A percentile compares a stretch with the other conserved stretches of the same genome.
These are phyloP conservation scores for Logfia minima DNA, from an alignment of 129 eudicot species.

Conservation along the genomic window DNA sequence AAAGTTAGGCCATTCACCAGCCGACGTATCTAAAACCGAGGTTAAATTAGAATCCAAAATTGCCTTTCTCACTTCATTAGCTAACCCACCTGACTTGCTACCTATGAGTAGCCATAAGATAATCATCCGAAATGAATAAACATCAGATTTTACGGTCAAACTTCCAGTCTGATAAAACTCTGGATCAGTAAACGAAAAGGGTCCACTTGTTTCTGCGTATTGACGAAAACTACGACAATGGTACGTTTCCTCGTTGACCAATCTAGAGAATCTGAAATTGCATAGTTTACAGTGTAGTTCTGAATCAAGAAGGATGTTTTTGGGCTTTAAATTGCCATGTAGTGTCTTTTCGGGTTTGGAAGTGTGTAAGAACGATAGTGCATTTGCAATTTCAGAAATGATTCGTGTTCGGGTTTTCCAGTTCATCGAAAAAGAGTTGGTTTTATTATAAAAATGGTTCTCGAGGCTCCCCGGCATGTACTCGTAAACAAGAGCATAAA, in stretches of 20 bases:
- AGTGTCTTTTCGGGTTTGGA: conserved; percentile 50
- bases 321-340: conserved; percentile 75
- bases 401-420: conserved; percentile 72
- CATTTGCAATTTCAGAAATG: conserved; percentile 64
- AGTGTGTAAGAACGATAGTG: conserved; percentile 66
- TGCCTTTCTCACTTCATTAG: conserved; percentile 48
- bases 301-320: conserved; percentile 60
- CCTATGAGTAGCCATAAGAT: conserved; percentile 77
- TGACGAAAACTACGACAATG: conserved; percentile 67
- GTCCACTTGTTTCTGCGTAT: conserved; percentile 44
- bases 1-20: conserved; percentile 78
- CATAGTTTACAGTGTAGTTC: conserved; percentile 56
- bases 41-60: conserved; percentile 39
- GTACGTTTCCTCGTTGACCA: conserved; percentile 44
- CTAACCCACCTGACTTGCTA: conserved; percentile 42
- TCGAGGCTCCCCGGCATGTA: conserved; percentile 59
- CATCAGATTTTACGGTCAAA: conserved; percentile 59
- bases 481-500: conserved; percentile 70
- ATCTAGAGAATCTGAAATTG: conserved; percentile 55
- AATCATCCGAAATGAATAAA: conserved; percentile 70
- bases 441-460: conserved; percentile 37
- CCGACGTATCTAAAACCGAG: conserved; percentile 65
- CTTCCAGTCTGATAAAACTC: conserved; percentile 57
- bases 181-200: conserved; percentile 67
- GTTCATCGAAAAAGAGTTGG: conserved; percentile 37